Evolutionary conservation across 1,284 basidiomycete genomes (phyloP).

Genomic region (Tremellales sp.): DNA sequence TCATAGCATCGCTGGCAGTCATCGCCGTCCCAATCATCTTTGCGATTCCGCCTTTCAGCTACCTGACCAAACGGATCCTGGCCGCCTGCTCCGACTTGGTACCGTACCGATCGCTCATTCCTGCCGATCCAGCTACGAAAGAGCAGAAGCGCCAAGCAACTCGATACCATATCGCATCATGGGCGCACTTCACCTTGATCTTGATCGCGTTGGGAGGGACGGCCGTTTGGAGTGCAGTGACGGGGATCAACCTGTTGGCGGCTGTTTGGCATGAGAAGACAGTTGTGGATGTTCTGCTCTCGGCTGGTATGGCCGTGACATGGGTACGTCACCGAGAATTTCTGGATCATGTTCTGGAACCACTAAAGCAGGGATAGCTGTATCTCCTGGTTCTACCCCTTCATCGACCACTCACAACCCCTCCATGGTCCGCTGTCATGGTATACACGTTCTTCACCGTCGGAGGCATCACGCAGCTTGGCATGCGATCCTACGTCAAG

Average conservation of each 20-base stretch:
- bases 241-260: conserved; percentile 21
- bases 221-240: conserved; percentile 31
- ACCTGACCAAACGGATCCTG: conserved; percentile 11
- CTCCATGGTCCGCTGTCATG: conserved; percentile 33
- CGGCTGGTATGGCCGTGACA: conserved; percentile 33
- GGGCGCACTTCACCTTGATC: conserved; percentile 29
- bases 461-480: conserved; percentile 24
- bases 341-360: neutral
- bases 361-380: too few species aligned
- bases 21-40: conserved; percentile 23
- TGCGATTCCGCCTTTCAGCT: conserved; percentile 21
- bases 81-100: conserved; percentile 27
- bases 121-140: conserved; percentile 14
- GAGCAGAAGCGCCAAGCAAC: conserved; percentile 11
- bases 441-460: conserved; percentile 27
- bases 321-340: conserved; percentile 32
- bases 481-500: conserved; percentile 23
- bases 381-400: conserved; percentile 27
- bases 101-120: conserved; percentile 25
- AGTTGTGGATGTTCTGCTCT: conserved; percentile 17
- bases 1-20: conserved; percentile 25
- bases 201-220: conserved; percentile 20
- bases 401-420: conserved; percentile 33
- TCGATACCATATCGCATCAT: conserved; percentile 13
- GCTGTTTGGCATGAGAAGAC: conserved; percentile 9